Evolutionary conservation across 805 yeast genomes (phyloP).

Genomic region (Candida suzukii): DNA sequence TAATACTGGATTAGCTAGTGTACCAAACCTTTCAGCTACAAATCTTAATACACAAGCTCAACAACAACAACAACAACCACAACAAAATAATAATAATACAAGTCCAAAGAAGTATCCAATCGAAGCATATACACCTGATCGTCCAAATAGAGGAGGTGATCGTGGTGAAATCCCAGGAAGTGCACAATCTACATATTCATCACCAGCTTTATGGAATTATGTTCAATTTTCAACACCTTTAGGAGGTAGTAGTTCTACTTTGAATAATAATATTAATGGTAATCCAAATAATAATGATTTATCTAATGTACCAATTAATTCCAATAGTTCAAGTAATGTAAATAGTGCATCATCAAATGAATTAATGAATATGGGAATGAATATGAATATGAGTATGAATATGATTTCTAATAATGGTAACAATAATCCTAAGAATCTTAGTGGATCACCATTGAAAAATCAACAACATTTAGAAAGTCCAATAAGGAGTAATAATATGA

Average conservation of each 20-base stretch:
- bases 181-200: conserved; percentile 40
- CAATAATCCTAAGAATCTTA: conserved; percentile 4
- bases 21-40: conserved; percentile 5
- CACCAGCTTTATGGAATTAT: conserved; percentile 93
- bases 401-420: conserved; percentile 31
- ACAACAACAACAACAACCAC: background rate
- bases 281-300: conserved; percentile 7
- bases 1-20: background rate
- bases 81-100: conserved; percentile 1
- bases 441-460: background rate
- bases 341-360: conserved; percentile 28
- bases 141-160: conserved; percentile 32
- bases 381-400: background rate
- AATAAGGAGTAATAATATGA: background rate
- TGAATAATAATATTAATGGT: conserved; percentile 4
- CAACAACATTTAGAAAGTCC: background rate
- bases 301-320: no score
- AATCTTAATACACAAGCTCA: conserved; percentile 1
- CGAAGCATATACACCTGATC: conserved; percentile 61
- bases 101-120: conserved; percentile 39
- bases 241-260: conserved; percentile 16
- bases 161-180: conserved; percentile 9
- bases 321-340: background rate
- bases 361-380: background rate
- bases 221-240: conserved; percentile 57